phyloP scores from a whole-genome alignment of 1,284 basidiomycete species.

The Rhizoctonia solani region DNA sequence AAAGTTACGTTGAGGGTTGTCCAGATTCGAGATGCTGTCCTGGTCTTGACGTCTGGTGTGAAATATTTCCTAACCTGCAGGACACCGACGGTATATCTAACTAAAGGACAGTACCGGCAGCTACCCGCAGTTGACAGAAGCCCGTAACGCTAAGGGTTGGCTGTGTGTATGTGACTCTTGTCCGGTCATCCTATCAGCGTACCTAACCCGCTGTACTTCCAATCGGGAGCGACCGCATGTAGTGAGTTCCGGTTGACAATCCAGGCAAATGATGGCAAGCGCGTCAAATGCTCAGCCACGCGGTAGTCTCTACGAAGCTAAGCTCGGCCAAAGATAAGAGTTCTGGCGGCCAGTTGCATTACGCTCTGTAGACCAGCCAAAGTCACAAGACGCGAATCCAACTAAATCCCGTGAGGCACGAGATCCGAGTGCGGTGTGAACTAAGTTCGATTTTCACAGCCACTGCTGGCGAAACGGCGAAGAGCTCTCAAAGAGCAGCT shows the following conservation, averaged over 20 bases:
- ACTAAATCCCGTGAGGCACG: not conserved
- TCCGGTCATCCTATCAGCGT: no score
- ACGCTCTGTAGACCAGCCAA: not conserved
- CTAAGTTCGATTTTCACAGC: not conserved
- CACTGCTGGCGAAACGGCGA: slow-evolving; percentile 5
- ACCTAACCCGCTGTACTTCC: not conserved
- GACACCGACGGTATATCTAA: no score
- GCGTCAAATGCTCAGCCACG: slow-evolving; percentile 20
- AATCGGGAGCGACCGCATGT: not conserved
- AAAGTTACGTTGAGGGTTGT: not conserved
- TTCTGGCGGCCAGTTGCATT: not conserved
- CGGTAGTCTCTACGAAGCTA: slow-evolving; percentile 14
- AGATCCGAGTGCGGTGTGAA: slow-evolving; percentile 28
- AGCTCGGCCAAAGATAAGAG: slow-evolving; percentile 10
- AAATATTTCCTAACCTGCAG: not conserved
- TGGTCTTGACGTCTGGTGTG: not conserved
- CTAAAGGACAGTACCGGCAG: no score
- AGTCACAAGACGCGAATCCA: slow-evolving; percentile 8
- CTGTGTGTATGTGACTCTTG: no score
- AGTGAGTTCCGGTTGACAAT: not conserved
- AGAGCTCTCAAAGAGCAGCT: slow-evolving; percentile 9
- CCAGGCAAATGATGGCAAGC: slow-evolving; percentile 7
- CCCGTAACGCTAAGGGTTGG: no score
- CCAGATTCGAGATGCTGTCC: no score
- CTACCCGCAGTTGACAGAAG: no score